These are phyloP conservation scores for Plectosphaerella plurivora DNA, from an alignment of 2,329 filamentous ascomycete genomes.

Conservation along the genomic window DNA sequence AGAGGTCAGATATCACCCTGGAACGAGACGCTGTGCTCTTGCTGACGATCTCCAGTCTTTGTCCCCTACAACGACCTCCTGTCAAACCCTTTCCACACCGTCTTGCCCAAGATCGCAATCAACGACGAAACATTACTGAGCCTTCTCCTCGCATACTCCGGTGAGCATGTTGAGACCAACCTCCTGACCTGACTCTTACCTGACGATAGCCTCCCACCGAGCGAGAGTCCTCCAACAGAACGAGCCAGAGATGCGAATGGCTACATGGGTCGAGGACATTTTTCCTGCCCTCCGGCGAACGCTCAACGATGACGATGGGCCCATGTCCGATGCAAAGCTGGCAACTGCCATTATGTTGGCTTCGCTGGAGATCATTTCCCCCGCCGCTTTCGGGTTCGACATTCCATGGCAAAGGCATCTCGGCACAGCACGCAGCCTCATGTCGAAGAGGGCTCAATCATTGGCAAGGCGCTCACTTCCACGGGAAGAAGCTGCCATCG, in stretches of 20 bases:
- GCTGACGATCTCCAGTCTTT: conserved; percentile 30
- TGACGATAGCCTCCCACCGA: conserved; percentile 62
- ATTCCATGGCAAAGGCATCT: conserved; percentile 81
- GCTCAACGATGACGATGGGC: conserved; percentile 54
- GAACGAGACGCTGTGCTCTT: neutral
- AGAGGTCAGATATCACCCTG: conserved; percentile 50
- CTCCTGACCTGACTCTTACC: neutral
- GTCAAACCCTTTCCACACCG: conserved; percentile 48
- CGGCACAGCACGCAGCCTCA: conserved; percentile 70
- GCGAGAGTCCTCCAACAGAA: conserved; percentile 68
- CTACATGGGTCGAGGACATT: conserved; percentile 75
- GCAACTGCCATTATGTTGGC: conserved; percentile 83
- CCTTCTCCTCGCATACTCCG: conserved; percentile 72
- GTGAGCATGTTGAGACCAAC: conserved; percentile 17
- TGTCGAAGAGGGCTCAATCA: conserved; percentile 47
- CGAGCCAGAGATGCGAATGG: conserved; percentile 74
- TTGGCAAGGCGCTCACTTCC: conserved; percentile 31
- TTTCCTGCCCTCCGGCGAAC: conserved; percentile 67
- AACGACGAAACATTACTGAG: conserved; percentile 69
- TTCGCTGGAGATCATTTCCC: conserved; percentile 78
- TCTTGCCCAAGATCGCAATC: conserved; percentile 58
- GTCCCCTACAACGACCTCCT: conserved; percentile 46
- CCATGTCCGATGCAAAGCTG: conserved; percentile 68
- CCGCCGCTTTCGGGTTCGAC: conserved; percentile 73
- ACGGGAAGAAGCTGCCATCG: conserved; percentile 50